Evolutionary conservation across 306 rosid genomes (phyloP).

Genomic region (Begonia fuchsioides): DNA sequence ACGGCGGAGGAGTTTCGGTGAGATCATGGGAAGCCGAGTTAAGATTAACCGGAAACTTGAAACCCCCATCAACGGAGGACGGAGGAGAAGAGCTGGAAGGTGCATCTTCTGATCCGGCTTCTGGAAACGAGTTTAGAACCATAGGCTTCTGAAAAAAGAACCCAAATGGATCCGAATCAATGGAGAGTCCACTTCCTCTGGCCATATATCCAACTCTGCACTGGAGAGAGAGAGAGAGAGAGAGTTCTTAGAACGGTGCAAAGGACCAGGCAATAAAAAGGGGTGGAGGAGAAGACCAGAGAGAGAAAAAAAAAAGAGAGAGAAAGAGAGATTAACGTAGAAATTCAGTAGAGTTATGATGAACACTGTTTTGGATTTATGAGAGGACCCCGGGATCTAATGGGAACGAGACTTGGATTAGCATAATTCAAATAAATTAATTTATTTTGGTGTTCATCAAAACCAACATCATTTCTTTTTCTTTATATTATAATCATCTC

Average conservation of each 20-base stretch:
- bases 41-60: no score
- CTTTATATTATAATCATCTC: no score
- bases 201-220: conserved; percentile 28
- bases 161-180: conserved; percentile 66
- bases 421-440: no score
- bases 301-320: no score
- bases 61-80: conserved; percentile 2
- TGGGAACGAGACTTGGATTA: no score
- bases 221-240: conserved; percentile 2
- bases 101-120: conserved; percentile 8
- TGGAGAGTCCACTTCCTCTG: conserved; percentile 58
- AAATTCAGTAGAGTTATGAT: not conserved
- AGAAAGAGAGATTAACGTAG: not conserved
- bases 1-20: conserved; percentile 12
- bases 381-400: no score
- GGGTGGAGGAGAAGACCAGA: conserved; percentile 34
- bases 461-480: no score
- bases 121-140: conserved; percentile 54
- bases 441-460: no score
- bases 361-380: not conserved
- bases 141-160: conserved; percentile 34
- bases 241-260: conserved; percentile 12
- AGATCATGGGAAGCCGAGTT: not conserved
- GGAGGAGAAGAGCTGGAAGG: conserved; percentile 32
- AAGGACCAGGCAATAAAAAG: conserved; percentile 60